Conservation (phyloP, 768 basidiomycete genomes). For the Russula olivacea region DNA sequence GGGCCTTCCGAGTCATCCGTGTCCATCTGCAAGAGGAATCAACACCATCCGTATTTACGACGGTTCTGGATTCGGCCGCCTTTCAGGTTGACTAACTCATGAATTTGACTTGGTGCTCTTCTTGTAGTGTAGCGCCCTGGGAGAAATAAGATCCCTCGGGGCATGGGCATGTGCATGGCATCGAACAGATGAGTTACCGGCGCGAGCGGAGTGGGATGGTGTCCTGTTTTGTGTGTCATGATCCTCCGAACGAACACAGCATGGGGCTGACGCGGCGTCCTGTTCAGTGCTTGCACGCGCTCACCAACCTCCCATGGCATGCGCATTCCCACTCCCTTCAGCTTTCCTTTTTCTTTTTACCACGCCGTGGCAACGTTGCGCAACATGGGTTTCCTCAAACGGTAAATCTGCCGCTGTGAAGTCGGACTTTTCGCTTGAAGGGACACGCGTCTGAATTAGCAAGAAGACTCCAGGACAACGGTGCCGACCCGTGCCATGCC, state of each 20-base stretch:
- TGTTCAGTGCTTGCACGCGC: no score
- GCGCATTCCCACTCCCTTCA: neutral
- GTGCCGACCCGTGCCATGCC: neutral
- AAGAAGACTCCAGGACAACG: conserved; percentile 18
- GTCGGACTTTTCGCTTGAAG: conserved; percentile 8
- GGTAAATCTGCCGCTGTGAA: neutral
- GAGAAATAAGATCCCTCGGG: neutral
- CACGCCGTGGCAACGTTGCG: neutral
- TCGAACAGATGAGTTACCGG: neutral
- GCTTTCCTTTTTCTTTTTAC: neutral
- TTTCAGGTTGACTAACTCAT: conserved; percentile 8
- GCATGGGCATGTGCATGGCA: neutral
- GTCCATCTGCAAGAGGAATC: neutral
- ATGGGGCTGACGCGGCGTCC: neutral
- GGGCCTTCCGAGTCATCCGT: neutral
- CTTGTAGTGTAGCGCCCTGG: neutral
- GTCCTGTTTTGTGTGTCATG: neutral
- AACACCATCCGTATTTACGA: neutral
- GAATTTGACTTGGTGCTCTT: neutral
- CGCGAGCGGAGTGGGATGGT: neutral
- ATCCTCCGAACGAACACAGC: neutral
- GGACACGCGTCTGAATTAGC: neutral
- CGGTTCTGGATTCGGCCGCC: conserved; percentile 10
- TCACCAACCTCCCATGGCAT: no score
- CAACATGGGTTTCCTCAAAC: conserved; percentile 2